phyloP scores from a whole-genome alignment of 2,329 filamentous ascomycete species.

The Hymenoscyphus albidus region DNA sequence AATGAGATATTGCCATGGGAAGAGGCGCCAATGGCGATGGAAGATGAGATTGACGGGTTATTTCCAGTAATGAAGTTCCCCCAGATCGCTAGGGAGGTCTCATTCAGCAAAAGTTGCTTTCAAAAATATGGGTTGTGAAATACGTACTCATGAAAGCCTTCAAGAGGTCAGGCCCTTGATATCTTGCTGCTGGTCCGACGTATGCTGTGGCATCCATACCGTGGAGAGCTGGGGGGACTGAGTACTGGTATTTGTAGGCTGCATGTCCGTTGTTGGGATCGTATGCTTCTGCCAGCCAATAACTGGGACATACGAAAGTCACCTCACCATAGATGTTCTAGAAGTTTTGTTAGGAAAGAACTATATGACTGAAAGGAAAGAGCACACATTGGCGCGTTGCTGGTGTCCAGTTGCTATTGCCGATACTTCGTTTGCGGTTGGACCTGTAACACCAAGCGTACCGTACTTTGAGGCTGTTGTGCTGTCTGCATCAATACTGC shows the following conservation, averaged over 20 bases:
- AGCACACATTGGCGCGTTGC: constrained; percentile 40
- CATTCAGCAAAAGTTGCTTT: background rate
- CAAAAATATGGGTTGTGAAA: background rate
- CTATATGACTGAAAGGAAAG: background rate
- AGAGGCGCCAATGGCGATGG: constrained; percentile 10
- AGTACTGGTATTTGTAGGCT: constrained; percentile 44
- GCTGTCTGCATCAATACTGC: background rate
- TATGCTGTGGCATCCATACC: constrained; percentile 35
- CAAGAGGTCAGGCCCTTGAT: background rate
- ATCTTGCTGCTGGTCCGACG: constrained; percentile 8
- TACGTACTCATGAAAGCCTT: background rate
- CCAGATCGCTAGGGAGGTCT: constrained; percentile 12
- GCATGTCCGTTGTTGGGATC: background rate
- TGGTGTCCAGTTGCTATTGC: constrained; percentile 45
- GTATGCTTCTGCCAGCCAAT: constrained; percentile 49
- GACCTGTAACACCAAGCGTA: constrained; percentile 35
- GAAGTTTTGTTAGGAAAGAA: background rate
- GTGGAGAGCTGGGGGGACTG: constrained; percentile 37
- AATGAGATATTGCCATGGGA: background rate
- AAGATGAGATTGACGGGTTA: constrained; percentile 13
- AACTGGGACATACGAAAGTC: constrained; percentile 50
- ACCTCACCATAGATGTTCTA: constrained; percentile 48
- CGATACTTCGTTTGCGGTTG: constrained; percentile 43
- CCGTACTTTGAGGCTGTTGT: constrained; percentile 27
- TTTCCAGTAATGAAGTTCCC: constrained; percentile 16